A percentile compares a stretch with the other conserved stretches of the same genome.
Evolutionary conservation across 1,139 yeast species (phyloP).

Genomic region (Protomyces gravidus): DNA sequence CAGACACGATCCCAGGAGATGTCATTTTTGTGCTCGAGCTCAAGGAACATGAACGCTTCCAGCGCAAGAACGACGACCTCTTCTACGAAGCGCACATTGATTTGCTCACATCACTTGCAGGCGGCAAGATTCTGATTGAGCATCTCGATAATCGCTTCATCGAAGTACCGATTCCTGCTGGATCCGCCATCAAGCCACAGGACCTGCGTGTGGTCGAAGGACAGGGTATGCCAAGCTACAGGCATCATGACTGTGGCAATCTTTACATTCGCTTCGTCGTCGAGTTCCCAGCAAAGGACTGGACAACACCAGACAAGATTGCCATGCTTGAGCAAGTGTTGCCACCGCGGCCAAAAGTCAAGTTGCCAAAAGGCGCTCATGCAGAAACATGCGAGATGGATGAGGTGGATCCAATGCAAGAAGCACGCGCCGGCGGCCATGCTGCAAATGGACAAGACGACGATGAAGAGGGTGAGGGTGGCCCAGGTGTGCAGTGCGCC

Average conservation of each 20-base stretch:
- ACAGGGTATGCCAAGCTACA: conserved; percentile 89
- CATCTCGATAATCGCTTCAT: conserved; percentile 81
- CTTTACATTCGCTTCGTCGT: conserved; percentile 51
- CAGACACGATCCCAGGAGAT: conserved; percentile 93
- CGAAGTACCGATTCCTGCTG: conserved; percentile 77
- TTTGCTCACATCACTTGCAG: conserved; percentile 89
- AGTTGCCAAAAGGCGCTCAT: conserved; percentile 43
- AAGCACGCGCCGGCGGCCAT: conserved; percentile 42
- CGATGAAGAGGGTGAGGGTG: conserved; percentile 56
- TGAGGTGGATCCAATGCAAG: conserved; percentile 57
- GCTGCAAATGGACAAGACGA: conserved; percentile 43
- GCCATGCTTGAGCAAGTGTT: conserved; percentile 44
- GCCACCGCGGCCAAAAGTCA: conserved; percentile 42
- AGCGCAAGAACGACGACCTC: conserved; percentile 87
- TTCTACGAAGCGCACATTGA: conserved; percentile 83
- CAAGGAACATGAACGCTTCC: conserved; percentile 73
- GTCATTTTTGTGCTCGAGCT: conserved; percentile 88
- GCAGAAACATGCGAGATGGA: conserved; percentile 78
- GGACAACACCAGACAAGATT: conserved; percentile 44
- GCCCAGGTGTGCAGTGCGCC: conserved; percentile 68
- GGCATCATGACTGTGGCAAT: conserved; percentile 49
- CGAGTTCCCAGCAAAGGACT: conserved; percentile 48
- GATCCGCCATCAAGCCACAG: conserved; percentile 90
- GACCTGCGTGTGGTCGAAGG: conserved; percentile 74
- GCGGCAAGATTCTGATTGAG: conserved; percentile 83